Percentiles rank a stretch among this genome's conserved stretches.
phyloP scores from a whole-genome alignment of 495 filamentous ascomycete genomes.

The Terfezia claveryi region DNA sequence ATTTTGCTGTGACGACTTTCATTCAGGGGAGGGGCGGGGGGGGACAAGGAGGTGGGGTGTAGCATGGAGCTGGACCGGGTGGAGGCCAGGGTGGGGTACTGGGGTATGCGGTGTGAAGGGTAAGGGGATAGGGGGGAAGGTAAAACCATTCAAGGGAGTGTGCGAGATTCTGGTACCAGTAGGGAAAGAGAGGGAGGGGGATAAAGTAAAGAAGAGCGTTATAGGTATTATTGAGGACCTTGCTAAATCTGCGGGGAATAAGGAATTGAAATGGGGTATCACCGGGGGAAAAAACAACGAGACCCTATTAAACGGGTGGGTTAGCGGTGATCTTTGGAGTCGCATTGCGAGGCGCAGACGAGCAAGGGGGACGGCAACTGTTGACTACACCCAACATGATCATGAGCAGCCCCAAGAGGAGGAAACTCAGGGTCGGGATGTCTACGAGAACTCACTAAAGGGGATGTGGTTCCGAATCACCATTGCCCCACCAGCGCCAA shows the following conservation, averaged over 20 bases:
- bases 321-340: slow-evolving; percentile 49
- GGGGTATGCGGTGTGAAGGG: slow-evolving; percentile 34
- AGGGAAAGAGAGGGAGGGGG: slow-evolving; percentile 16
- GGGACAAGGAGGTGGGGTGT: slow-evolving; percentile 69
- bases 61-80: slow-evolving; percentile 60
- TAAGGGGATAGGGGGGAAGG: slow-evolving; percentile 30
- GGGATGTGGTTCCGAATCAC: slow-evolving; percentile 4
- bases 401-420: too few relatives aligned
- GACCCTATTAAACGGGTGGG: slow-evolving; percentile 16
- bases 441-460: too few relatives aligned
- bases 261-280: slow-evolving; percentile 29
- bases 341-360: slow-evolving; percentile 38
- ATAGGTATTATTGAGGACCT: slow-evolving; percentile 27
- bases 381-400: too few relatives aligned
- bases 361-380: slow-evolving; percentile 6
- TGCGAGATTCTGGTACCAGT: slow-evolving; percentile 27
- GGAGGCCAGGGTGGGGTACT: slow-evolving; percentile 27
- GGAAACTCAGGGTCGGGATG: too few relatives aligned
- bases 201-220: slow-evolving; percentile 24
- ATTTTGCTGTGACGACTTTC: too few relatives aligned
- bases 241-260: slow-evolving; percentile 27
- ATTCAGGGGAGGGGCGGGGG: slow-evolving; percentile 27
- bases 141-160: slow-evolving; percentile 37
- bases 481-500: not conserved
- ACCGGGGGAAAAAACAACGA: not conserved